These are phyloP conservation scores for Lactifluus echinatus DNA, from an alignment of 768 basidiomycete species.

Conservation along the genomic window DNA sequence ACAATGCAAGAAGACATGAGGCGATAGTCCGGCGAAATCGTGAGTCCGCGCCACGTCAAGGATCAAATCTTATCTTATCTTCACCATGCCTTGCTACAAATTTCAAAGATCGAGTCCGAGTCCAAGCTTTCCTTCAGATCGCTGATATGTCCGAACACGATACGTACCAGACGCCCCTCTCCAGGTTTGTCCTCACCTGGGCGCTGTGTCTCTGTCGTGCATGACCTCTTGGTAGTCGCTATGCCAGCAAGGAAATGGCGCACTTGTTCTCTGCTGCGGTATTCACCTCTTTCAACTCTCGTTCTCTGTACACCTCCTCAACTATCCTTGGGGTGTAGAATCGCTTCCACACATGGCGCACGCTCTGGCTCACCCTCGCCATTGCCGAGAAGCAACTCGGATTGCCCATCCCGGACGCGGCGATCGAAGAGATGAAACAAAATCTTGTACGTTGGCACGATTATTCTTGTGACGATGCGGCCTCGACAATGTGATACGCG, in stretches of 20 bases:
- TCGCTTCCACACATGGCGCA: conserved; percentile 91
- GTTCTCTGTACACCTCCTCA: not conserved
- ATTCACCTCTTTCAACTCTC: conserved; percentile 25
- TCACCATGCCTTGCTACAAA: no score
- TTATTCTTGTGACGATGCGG: no score
- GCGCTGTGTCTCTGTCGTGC: no score
- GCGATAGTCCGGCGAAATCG: no score
- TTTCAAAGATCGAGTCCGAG: no score
- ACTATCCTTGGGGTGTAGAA: conserved; percentile 44
- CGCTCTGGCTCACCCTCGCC: conserved; percentile 93
- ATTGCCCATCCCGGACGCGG: conserved; percentile 78
- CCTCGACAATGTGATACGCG: no score
- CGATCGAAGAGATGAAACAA: conserved; percentile 90
- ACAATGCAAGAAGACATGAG: no score
- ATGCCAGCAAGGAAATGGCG: conserved; percentile 99
- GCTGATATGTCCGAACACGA: conserved; percentile 7
- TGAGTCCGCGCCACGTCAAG: no score
- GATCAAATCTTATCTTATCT: conserved; percentile 9
- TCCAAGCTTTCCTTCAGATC: no score
- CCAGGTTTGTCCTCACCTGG: not conserved
- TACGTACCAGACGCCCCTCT: conserved; percentile 16
- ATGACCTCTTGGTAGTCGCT: conserved; percentile 53
- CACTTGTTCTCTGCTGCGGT: conserved; percentile 93
- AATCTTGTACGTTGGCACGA: conserved; percentile 63
- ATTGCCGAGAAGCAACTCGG: conserved; percentile 96